Conservation (phyloP, 1,139 yeast species). For the Geotrichum australiense region DNA sequence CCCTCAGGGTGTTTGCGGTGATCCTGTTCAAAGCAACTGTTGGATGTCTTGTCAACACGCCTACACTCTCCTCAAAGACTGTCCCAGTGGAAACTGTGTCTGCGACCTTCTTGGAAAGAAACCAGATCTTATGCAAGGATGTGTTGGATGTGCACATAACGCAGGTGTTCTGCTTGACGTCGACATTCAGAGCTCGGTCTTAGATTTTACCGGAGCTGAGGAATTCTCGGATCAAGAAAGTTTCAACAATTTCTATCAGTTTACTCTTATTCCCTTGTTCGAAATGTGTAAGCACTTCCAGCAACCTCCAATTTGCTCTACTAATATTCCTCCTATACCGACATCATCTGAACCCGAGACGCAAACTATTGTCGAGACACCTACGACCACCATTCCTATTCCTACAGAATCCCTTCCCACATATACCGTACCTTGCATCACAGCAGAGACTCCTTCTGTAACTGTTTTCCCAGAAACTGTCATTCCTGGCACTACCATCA, state of each 20-base stretch:
- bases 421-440: slow-evolving; percentile 8
- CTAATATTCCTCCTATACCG: slow-evolving; percentile 5
- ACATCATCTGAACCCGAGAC: slow-evolving; percentile 11
- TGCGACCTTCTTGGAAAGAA: slow-evolving; percentile 8
- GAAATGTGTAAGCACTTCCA: slow-evolving; percentile 7
- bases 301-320: slow-evolving; percentile 1
- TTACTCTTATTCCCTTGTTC: slow-evolving; percentile 12
- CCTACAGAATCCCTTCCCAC: slow-evolving; percentile 10
- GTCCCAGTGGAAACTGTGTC: slow-evolving; percentile 13
- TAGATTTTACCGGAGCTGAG: slow-evolving; percentile 12
- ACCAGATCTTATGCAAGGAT: slow-evolving; percentile 9
- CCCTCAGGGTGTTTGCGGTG: slow-evolving; percentile 12
- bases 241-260: slow-evolving; percentile 14
- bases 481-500: slow-evolving; percentile 4
- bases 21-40: slow-evolving; percentile 14
- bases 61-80: slow-evolving; percentile 12
- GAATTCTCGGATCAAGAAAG: slow-evolving; percentile 8
- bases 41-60: slow-evolving; percentile 18
- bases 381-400: slow-evolving; percentile 8
- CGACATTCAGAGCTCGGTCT: slow-evolving; percentile 3
- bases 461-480: slow-evolving; percentile 8
- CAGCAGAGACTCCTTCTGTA: slow-evolving; percentile 1
- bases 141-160: slow-evolving; percentile 16
- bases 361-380: slow-evolving; percentile 10
- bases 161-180: slow-evolving; percentile 13